Conservation (phyloP, 78 protist genomes). For the Thecamonas trahens region DNA sequence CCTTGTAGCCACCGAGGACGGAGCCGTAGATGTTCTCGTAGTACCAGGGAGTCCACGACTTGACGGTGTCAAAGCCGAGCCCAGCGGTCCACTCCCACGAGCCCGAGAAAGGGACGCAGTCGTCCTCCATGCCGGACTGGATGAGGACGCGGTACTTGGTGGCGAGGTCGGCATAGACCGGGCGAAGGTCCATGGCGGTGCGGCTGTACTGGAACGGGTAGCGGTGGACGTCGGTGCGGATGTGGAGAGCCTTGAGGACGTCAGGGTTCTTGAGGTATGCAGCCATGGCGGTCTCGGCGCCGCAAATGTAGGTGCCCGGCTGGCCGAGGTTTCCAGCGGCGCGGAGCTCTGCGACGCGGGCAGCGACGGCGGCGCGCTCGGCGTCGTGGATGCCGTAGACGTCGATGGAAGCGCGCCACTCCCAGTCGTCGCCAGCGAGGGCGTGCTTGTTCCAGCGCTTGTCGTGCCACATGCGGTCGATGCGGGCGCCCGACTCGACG, state of each 20-base stretch:
- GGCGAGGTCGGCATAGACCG: neutral
- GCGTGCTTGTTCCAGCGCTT: neutral
- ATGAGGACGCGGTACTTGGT: conserved; percentile 11
- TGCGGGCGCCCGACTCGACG: no score
- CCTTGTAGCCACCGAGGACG: no score
- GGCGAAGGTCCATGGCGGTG: neutral
- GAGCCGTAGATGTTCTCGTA: neutral
- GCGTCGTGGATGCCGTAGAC: neutral
- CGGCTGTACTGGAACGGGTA: neutral
- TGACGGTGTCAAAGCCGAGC: neutral
- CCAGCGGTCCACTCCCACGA: neutral
- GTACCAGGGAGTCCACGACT: conserved; percentile 12
- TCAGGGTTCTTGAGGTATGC: neutral
- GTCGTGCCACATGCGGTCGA: no score
- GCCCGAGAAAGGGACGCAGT: conserved; percentile 18
- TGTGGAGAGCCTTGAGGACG: conserved; percentile 15
- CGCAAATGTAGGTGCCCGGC: conserved; percentile 11
- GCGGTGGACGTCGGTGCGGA: neutral
- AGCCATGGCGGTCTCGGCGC: neutral
- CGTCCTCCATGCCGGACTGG: conserved; percentile 4
- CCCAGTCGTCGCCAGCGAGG: neutral
- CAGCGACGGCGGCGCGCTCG: neutral
- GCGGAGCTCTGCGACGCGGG: no score
- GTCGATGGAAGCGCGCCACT: neutral
- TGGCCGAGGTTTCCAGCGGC: neutral